Percentiles rank a stretch among this genome's conserved stretches.
These are phyloP conservation scores for Chlamydomonas sp. DNA, from an alignment of 139 green algal genomes.

Conservation along the genomic window DNA sequence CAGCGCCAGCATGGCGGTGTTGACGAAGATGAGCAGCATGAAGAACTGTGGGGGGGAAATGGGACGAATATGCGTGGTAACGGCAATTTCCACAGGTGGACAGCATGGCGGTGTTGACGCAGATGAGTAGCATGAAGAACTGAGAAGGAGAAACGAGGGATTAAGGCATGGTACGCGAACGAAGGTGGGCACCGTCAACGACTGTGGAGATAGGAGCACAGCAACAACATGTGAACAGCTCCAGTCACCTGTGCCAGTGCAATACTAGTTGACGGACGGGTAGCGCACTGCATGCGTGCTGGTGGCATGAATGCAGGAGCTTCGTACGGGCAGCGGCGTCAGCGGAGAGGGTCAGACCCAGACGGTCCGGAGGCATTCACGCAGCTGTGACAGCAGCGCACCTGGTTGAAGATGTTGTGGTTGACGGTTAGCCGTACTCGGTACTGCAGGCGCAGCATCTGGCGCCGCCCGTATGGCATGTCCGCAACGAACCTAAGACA, in stretches of 20 bases:
- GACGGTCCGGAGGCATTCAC: not conserved
- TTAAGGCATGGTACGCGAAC: too few relatives aligned
- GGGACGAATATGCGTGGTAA: too few relatives aligned
- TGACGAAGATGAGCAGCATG: slow-evolving; percentile 73
- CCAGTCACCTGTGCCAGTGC: too few relatives aligned
- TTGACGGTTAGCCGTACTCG: slow-evolving; percentile 54
- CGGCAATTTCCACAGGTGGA: too few relatives aligned
- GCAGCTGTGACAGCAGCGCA: not conserved
- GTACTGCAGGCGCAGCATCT: slow-evolving; percentile 51
- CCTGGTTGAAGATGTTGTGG: slow-evolving; percentile 64
- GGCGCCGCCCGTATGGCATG: slow-evolving; percentile 31
- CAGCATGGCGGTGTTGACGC: not conserved
- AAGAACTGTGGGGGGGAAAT: slow-evolving; percentile 50
- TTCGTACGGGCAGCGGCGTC: too few relatives aligned
- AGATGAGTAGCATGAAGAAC: not conserved
- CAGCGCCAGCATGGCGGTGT: slow-evolving; percentile 74
- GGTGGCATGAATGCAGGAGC: too few relatives aligned
- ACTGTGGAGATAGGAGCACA: too few relatives aligned
- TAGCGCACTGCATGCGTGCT: too few relatives aligned
- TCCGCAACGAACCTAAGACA: slow-evolving; percentile 41
- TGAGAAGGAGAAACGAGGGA: not conserved
- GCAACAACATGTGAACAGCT: too few relatives aligned
- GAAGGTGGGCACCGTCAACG: too few relatives aligned
- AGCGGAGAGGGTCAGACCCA: not conserved
- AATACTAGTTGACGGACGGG: too few relatives aligned